Evolutionary conservation across 2,329 filamentous ascomycete species (phyloP).

Genomic region (Botrytis elliptica): DNA sequence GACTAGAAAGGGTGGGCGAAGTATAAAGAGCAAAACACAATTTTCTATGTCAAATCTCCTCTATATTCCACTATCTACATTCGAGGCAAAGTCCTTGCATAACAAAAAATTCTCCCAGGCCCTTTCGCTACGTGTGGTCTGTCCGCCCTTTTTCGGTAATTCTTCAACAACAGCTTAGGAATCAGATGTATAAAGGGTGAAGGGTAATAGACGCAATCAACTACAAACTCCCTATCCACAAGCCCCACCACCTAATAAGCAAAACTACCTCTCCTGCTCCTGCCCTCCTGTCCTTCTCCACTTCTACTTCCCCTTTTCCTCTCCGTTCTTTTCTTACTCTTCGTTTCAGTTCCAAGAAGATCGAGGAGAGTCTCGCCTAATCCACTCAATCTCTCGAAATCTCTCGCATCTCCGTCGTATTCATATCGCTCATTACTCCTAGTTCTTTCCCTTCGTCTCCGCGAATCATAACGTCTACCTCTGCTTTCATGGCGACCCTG

Average conservation of each 20-base stretch:
- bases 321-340: background rate
- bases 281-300: no score
- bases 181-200: background rate
- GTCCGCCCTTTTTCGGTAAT: no score
- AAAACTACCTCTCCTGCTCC: background rate
- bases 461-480: background rate
- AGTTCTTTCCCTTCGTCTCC: background rate
- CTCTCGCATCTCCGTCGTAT: background rate
- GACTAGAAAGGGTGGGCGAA: background rate
- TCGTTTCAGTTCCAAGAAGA: background rate
- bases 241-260: background rate
- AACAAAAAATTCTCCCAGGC: background rate
- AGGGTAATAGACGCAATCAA: background rate
- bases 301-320: background rate
- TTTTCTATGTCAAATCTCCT: background rate
- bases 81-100: background rate
- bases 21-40: background rate
- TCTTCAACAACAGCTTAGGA: background rate
- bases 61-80: background rate
- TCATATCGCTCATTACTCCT: background rate
- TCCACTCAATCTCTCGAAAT: background rate
- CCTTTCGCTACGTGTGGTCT: background rate
- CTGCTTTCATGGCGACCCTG: no score
- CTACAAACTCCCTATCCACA: background rate
- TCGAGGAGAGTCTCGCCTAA: background rate